Evolutionary conservation across 2,329 filamentous ascomycete species (phyloP), one percentile per base, ranked within the genome.

Genomic region (Diplodia intermedia): DNA sequence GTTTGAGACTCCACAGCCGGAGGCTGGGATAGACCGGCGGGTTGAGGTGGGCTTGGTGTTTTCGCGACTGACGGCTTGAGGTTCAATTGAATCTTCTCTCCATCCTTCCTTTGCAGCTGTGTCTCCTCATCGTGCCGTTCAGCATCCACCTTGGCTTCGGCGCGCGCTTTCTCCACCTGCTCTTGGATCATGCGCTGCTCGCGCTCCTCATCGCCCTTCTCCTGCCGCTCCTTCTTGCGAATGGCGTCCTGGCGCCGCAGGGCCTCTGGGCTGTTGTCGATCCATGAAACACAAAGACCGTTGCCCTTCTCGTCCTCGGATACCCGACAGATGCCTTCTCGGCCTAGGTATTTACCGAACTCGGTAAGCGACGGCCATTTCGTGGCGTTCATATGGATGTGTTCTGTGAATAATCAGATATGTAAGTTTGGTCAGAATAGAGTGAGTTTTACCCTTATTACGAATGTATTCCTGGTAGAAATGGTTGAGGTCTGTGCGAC

Each of bases 401-500:
- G 94, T 74, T 57, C 15, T 29, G 29, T 4, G 15, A 56, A 29
- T 15, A 9, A 18, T 33, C 23, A 23, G 57, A 2, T 29, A 40
- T 6, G 5, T 11, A 47, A 3, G 5, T 23, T 49, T 26, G 3
- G 4, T 31, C 15, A 3, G 1, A 12, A 47, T 12, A 20, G 26
- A 23, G 14, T 9, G 14, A 40, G 7, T 18, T 20, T n/a, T 52
- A 54, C 53, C 78, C 68, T 79, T 79, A 29, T 80, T 90, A 18
- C 88, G 86, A 72, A 98, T 97, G 74, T 97, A 95, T 75, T 94
- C 90, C 77, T 98, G 93, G 80, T 99, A 99, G 78, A 98, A 98
- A 70, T 92, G 89, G 75, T 99, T 99, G 63, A 94, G 88, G 40
- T 94, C 36, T 38, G 7, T 38, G 1, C 11, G 11, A 38, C 3